These are phyloP conservation scores for Fusarium clavum DNA, from an alignment of 2,329 filamentous ascomycete genomes.

Conservation along the genomic window DNA sequence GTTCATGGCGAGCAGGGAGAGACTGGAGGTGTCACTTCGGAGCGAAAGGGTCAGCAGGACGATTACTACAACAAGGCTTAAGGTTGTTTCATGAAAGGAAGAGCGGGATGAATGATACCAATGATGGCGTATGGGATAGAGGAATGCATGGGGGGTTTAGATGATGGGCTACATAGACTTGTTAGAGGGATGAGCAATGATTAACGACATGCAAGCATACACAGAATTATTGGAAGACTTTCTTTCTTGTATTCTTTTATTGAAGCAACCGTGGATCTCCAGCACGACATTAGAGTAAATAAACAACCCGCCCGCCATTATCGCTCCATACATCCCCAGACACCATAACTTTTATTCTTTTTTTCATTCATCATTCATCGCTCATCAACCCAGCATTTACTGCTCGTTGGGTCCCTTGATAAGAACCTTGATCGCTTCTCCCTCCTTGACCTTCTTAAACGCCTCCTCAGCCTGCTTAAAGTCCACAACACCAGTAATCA, in stretches of 20 bases:
- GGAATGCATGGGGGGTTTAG: slow-evolving; percentile 3
- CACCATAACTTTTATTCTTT: slow-evolving; percentile 9
- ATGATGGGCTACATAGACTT: slow-evolving; percentile 17
- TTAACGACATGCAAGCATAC: not conserved
- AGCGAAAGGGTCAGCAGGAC: slow-evolving; percentile 58
- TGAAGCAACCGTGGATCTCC: not conserved
- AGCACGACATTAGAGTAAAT: not conserved
- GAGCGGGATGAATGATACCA: slow-evolving; percentile 29
- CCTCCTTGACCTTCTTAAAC: slow-evolving; percentile 86
- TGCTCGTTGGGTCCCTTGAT: slow-evolving; percentile 76
- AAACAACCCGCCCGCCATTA: not conserved
- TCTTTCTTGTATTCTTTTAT: not conserved
- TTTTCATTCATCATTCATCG: slow-evolving; percentile 23
- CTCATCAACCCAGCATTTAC: slow-evolving; percentile 3
- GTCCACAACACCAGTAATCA: slow-evolving; percentile 81
- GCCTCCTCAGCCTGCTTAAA: slow-evolving; percentile 88
- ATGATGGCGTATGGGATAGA: slow-evolving; percentile 23
- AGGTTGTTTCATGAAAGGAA: not conserved
- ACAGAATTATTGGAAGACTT: not conserved
- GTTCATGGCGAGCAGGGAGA: slow-evolving; percentile 60
- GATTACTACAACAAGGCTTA: slow-evolving; percentile 59
- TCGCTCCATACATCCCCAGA: slow-evolving; percentile 7
- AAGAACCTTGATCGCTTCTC: slow-evolving; percentile 79
- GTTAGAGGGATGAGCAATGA: slow-evolving; percentile 15
- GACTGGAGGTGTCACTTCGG: slow-evolving; percentile 51